Conservation (phyloP, 2,329 filamentous ascomycete genomes). For the Endocalyx cinctus region DNA sequence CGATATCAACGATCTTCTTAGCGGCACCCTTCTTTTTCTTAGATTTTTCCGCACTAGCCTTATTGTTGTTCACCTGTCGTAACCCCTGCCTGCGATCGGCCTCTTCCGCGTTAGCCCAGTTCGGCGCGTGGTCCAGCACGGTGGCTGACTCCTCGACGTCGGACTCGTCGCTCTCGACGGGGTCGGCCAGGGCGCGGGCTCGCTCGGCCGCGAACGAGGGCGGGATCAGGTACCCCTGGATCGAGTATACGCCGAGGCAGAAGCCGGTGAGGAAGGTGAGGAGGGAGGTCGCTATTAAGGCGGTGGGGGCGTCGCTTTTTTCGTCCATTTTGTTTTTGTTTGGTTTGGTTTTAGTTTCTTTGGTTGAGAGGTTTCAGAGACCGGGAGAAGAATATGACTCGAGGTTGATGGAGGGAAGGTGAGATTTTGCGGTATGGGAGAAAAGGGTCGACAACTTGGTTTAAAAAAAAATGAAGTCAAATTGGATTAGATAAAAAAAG, state of each 20-base stretch:
- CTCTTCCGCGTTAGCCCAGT: constrained; percentile 59
- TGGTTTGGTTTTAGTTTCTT: not conserved
- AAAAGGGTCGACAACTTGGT: too few relatives aligned
- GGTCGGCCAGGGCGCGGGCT: constrained; percentile 51
- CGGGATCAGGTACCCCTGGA: constrained; percentile 55
- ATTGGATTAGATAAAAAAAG: too few relatives aligned
- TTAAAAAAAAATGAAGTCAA: too few relatives aligned
- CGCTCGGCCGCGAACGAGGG: constrained; percentile 53
- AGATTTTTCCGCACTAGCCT: too few relatives aligned
- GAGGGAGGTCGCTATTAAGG: constrained; percentile 67
- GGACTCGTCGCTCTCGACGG: constrained; percentile 64
- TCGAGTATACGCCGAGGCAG: constrained; percentile 72
- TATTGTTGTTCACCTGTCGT: too few relatives aligned
- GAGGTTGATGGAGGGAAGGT: too few relatives aligned
- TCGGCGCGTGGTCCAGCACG: constrained; percentile 61
- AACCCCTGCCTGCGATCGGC: constrained; percentile 57
- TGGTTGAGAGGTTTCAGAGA: not conserved
- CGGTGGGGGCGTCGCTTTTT: constrained; percentile 31
- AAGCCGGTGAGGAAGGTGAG: constrained; percentile 73
- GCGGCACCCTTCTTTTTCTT: constrained; percentile 5
- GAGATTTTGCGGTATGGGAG: too few relatives aligned
- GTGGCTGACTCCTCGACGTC: constrained; percentile 59
- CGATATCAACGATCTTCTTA: constrained; percentile 5
- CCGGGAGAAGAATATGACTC: too few relatives aligned
- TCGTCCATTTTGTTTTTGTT: constrained; percentile 27